These are phyloP conservation scores for Lupinus albus DNA, from an alignment of 306 rosid genomes.

Conservation along the genomic window DNA sequence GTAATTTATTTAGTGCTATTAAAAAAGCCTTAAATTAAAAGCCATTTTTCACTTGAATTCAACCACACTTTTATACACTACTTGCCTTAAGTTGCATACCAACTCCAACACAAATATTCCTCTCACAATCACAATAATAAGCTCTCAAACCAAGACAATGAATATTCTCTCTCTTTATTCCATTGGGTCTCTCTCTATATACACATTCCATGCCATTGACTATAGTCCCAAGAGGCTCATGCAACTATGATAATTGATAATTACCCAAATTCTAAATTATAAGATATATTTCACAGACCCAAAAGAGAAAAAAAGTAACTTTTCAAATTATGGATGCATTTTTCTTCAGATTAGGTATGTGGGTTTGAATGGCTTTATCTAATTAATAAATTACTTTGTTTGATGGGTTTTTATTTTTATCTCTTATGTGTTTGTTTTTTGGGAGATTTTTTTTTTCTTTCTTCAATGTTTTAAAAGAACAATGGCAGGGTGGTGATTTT, in stretches of 20 bases:
- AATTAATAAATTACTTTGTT: conserved; percentile 37
- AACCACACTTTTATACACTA: conserved; percentile 8
- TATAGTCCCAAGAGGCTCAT: not conserved
- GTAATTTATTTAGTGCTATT: no score
- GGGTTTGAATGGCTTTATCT: no score
- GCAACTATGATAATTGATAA: not conserved
- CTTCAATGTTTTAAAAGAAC: conserved; percentile 28
- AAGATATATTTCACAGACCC: not conserved
- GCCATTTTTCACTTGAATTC: conserved; percentile 38
- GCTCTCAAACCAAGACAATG: not conserved
- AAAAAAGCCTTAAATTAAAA: conserved; percentile 19
- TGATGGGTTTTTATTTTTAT: conserved; percentile 17
- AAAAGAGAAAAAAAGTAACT: not conserved
- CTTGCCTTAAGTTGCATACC: not conserved
- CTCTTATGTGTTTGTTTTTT: conserved; percentile 11
- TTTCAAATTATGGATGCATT: conserved; percentile 2
- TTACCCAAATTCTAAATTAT: conserved; percentile 11
- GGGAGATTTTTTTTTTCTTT: not conserved
- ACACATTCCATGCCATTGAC: conserved; percentile 33
- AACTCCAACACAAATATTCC: conserved; percentile 31
- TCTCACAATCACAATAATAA: not conserved
- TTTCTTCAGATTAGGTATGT: conserved; percentile 51
- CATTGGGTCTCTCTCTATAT: conserved; percentile 26
- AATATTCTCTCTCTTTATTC: conserved; percentile 5
- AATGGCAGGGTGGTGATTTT: conserved; percentile 1